These are phyloP conservation scores for Metschnikowia rubicola DNA, from an alignment of 805 yeast genomes.

Conservation along the genomic window DNA sequence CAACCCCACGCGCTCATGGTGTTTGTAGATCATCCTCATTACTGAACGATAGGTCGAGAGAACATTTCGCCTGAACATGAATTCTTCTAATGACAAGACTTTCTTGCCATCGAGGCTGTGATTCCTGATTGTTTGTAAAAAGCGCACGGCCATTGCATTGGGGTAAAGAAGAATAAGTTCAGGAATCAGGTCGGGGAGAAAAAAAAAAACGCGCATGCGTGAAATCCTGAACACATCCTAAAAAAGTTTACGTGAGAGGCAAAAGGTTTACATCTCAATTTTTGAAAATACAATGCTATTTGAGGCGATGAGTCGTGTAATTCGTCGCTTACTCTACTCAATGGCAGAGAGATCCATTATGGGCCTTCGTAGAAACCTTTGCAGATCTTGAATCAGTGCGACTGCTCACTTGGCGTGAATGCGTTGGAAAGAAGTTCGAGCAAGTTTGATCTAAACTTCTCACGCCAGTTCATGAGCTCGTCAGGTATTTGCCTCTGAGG, in stretches of 20 bases:
- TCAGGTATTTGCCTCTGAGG: slow-evolving; percentile 8
- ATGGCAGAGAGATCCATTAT: no score
- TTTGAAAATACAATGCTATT: background rate
- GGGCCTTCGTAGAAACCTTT: background rate
- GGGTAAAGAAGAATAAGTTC: background rate
- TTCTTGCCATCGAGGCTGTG: background rate
- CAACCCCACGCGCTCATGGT: slow-evolving; percentile 36
- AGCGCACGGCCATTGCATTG: background rate
- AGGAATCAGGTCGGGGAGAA: background rate
- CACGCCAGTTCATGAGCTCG: slow-evolving; percentile 10
- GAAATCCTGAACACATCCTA: no score
- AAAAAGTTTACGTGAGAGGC: no score
- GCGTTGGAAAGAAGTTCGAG: background rate
- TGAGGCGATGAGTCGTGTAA: no score
- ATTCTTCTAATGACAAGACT: slow-evolving; percentile 35
- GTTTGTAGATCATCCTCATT: slow-evolving; percentile 31
- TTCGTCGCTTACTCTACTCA: no score
- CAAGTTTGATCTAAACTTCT: slow-evolving; percentile 9
- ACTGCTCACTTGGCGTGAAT: background rate
- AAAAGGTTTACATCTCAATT: background rate
- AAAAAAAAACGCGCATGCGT: background rate
- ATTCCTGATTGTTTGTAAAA: background rate
- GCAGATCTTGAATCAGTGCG: background rate
- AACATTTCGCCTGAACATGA: slow-evolving; percentile 35
- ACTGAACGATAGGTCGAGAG: slow-evolving; percentile 32